Evolutionary conservation across 441 rosid genomes (phyloP).

Genomic region (Breynia disticha): DNA sequence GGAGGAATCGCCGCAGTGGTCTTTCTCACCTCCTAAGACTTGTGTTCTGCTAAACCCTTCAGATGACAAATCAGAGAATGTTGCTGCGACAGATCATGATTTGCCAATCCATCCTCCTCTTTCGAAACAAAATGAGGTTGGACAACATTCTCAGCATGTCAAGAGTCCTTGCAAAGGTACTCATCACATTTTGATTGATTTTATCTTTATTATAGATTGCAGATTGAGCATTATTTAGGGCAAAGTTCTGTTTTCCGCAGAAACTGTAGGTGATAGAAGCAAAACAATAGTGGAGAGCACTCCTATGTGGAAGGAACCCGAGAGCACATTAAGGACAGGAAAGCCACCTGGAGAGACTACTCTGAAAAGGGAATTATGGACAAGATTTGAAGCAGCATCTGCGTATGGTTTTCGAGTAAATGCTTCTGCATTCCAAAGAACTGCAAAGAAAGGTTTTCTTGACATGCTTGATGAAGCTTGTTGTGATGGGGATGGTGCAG

Average conservation of each 20-base stretch:
- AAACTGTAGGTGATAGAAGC: constrained; percentile 11
- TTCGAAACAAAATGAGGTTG: constrained; percentile 15
- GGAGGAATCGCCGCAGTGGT: constrained; percentile 68
- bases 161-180: constrained; percentile 20
- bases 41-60: constrained; percentile 58
- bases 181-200: background rate
- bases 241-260: constrained; percentile 17
- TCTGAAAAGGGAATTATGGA: constrained; percentile 88
- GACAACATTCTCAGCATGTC: constrained; percentile 14
- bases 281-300: constrained; percentile 34
- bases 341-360: constrained; percentile 80
- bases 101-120: constrained; percentile 15
- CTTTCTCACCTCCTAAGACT: constrained; percentile 85
- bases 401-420: constrained; percentile 20
- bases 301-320: constrained; percentile 54
- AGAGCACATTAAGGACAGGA: constrained; percentile 37
- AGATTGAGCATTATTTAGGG: background rate
- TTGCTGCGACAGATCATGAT: constrained; percentile 15
- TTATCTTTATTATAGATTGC: constrained; percentile 4
- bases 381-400: constrained; percentile 84
- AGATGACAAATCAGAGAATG: constrained; percentile 29
- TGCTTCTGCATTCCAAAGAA: constrained; percentile 23
- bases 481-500: constrained; percentile 24
- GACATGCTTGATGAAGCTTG: constrained; percentile 88
- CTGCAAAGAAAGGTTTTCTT: constrained; percentile 58